Percentiles rank a stretch among this genome's conserved stretches.
phyloP scores from a whole-genome alignment of 768 basidiomycete genomes.

The Tubosaeta brunneosetosa region DNA sequence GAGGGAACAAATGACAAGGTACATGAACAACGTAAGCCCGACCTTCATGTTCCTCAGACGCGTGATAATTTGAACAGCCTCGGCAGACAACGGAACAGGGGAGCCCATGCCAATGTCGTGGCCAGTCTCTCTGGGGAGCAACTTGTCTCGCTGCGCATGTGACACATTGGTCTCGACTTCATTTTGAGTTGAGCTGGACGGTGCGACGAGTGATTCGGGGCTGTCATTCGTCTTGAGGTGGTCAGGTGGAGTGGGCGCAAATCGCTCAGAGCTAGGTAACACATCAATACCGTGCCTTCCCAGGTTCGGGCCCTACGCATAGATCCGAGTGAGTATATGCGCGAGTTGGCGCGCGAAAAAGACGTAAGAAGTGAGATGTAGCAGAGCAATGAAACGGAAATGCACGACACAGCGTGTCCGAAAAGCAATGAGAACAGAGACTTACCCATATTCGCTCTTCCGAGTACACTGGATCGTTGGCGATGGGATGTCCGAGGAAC shows the following conservation, averaged over 20 bases:
- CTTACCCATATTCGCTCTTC: conserved; percentile 71
- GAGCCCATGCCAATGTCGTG: conserved; percentile 87
- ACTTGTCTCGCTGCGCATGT: conserved; percentile 35
- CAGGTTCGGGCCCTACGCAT: conserved; percentile 55
- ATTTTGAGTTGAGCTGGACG: not conserved
- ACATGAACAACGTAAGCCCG: conserved; percentile 8
- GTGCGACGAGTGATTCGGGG: conserved; percentile 40
- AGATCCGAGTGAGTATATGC: conserved; percentile 1
- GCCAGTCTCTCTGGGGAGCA: conserved; percentile 80
- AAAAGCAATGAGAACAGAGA: not conserved
- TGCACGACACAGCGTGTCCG: not conserved
- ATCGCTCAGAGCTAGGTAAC: conserved; percentile 60
- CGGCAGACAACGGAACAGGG: conserved; percentile 70
- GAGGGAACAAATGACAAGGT: not conserved
- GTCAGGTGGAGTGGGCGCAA: conserved; percentile 54
- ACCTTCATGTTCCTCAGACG: conserved; percentile 81
- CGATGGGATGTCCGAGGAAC: conserved; percentile 88
- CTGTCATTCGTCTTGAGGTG: conserved; percentile 35
- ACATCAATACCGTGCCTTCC: conserved; percentile 82
- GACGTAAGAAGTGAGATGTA: not conserved
- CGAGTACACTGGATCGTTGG: conserved; percentile 93
- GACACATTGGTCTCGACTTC: not conserved
- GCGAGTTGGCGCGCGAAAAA: not conserved
- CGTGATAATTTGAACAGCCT: conserved; percentile 77
- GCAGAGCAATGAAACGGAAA: not conserved